Conservation (phyloP, 2,329 filamentous ascomycete genomes). For the Amauroascus verrucosus region DNA sequence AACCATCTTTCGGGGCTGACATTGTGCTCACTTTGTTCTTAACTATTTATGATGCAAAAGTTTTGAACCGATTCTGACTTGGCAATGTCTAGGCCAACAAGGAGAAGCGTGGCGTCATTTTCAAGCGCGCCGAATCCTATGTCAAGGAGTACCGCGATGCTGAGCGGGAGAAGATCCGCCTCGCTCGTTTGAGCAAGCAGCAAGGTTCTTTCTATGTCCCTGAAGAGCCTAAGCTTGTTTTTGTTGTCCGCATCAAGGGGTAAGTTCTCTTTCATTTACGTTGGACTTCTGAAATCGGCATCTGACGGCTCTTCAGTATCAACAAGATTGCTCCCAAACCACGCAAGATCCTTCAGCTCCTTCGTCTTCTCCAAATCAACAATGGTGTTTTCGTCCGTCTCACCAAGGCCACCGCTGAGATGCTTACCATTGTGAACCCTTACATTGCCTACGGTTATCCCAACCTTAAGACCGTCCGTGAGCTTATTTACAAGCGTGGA, state of each 20-base stretch:
- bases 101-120: slow-evolving; percentile 97
- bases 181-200: slow-evolving; percentile 79
- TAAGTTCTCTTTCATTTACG: slow-evolving; percentile 33
- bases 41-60: background rate
- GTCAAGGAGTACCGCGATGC: slow-evolving; percentile 98
- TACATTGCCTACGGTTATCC: slow-evolving; percentile 99
- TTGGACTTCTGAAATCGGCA: background rate
- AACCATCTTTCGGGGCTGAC: slow-evolving; percentile 65
- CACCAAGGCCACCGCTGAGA: slow-evolving; percentile 95
- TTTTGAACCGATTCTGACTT: slow-evolving; percentile 26
- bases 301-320: slow-evolving; percentile 57
- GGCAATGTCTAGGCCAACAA: slow-evolving; percentile 66
- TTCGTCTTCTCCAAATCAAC: slow-evolving; percentile 99
- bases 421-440: slow-evolving; percentile 97
- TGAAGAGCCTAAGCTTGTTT: slow-evolving; percentile 91
- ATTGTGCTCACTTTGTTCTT: slow-evolving; percentile 1
- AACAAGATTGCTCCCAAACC: slow-evolving; percentile 99
- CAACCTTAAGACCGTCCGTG: slow-evolving; percentile 97
- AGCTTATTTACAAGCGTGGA: slow-evolving; percentile 99
- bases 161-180: slow-evolving; percentile 97
- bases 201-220: slow-evolving; percentile 89
- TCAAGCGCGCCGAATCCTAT: slow-evolving; percentile 99
- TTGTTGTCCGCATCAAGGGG: slow-evolving; percentile 98
- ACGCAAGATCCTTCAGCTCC: slow-evolving; percentile 98
- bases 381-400: slow-evolving; percentile 96